These are phyloP conservation scores for Spathaspora girioi DNA, from an alignment of 805 yeast species.

Conservation along the genomic window DNA sequence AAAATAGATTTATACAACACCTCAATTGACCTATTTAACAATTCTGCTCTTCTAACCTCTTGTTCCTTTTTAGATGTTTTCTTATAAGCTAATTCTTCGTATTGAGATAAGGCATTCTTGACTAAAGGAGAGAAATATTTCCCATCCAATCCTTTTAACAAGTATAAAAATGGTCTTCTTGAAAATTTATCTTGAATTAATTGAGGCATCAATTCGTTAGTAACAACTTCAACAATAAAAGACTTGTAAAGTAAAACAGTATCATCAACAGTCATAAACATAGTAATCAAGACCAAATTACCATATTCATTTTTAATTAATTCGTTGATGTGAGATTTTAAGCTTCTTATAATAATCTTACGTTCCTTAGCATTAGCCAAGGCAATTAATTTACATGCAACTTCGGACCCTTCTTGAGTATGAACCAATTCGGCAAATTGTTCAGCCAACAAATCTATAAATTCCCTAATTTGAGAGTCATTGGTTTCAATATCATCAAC, in stretches of 20 bases:
- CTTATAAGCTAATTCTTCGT: slow-evolving; percentile 52
- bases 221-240: slow-evolving; percentile 54
- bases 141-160: slow-evolving; percentile 74
- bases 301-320: slow-evolving; percentile 85
- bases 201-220: slow-evolving; percentile 47
- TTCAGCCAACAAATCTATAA: slow-evolving; percentile 78
- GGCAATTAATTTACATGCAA: slow-evolving; percentile 77
- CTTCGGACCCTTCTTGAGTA: slow-evolving; percentile 91
- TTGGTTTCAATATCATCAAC: slow-evolving; percentile 43
- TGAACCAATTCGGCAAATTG: slow-evolving; percentile 94
- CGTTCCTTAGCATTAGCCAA: slow-evolving; percentile 90
- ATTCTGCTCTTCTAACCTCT: slow-evolving; percentile 68
- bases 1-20: slow-evolving; percentile 53
- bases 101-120: slow-evolving; percentile 55
- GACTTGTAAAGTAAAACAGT: slow-evolving; percentile 79
- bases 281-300: slow-evolving; percentile 69
- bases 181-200: slow-evolving; percentile 70
- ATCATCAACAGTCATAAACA: slow-evolving; percentile 89
- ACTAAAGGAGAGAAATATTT: slow-evolving; percentile 74
- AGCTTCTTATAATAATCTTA: slow-evolving; percentile 66
- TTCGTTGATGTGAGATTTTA: slow-evolving; percentile 73
- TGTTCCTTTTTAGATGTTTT: slow-evolving; percentile 84
- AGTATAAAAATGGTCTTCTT: slow-evolving; percentile 83
- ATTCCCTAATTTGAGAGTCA: slow-evolving; percentile 67
- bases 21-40: slow-evolving; percentile 63